Conservation (phyloP, 1,284 basidiomycete genomes). For the Rhizoctonia solani region DNA sequence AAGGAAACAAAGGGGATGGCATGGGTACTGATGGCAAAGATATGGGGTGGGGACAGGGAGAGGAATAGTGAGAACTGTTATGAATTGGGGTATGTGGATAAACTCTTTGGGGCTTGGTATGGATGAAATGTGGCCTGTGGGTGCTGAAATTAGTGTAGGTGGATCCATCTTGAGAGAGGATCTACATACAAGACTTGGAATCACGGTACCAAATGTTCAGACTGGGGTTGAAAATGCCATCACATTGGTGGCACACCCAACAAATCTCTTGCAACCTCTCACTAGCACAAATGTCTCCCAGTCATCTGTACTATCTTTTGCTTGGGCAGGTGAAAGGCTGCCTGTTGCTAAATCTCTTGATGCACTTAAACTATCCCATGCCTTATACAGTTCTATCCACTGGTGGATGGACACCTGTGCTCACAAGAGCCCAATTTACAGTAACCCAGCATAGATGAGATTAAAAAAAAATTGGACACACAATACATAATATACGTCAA, state of each 20-base stretch:
- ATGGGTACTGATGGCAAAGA: slow-evolving; percentile 42
- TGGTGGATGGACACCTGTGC: slow-evolving; percentile 81
- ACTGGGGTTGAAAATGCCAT: slow-evolving; percentile 55
- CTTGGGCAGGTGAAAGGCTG: slow-evolving; percentile 46
- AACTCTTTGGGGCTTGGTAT: slow-evolving; percentile 27
- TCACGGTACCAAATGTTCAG: slow-evolving; percentile 21
- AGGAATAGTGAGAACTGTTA: slow-evolving; percentile 2
- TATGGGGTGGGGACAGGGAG: background rate
- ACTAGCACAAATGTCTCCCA: slow-evolving; percentile 5
- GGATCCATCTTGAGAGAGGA: background rate
- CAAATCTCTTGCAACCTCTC: slow-evolving; percentile 35
- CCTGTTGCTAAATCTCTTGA: slow-evolving; percentile 80
- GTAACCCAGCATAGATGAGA: slow-evolving; percentile 79
- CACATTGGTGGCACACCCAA: slow-evolving; percentile 54
- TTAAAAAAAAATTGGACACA: too few species aligned
- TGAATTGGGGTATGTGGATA: slow-evolving; percentile 27
- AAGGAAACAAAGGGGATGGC: slow-evolving; percentile 43
- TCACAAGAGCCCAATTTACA: slow-evolving; percentile 75
- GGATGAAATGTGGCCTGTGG: slow-evolving; percentile 28
- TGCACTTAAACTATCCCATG: slow-evolving; percentile 55
- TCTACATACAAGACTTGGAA: background rate
- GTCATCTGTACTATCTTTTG: slow-evolving; percentile 53
- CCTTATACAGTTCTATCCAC: slow-evolving; percentile 48
- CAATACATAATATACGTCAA: too few species aligned
- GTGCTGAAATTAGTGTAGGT: background rate